Base-by-base conservation (phyloP, 176 grass and related monocot genomes). In the Leersia perrieri region DNA sequence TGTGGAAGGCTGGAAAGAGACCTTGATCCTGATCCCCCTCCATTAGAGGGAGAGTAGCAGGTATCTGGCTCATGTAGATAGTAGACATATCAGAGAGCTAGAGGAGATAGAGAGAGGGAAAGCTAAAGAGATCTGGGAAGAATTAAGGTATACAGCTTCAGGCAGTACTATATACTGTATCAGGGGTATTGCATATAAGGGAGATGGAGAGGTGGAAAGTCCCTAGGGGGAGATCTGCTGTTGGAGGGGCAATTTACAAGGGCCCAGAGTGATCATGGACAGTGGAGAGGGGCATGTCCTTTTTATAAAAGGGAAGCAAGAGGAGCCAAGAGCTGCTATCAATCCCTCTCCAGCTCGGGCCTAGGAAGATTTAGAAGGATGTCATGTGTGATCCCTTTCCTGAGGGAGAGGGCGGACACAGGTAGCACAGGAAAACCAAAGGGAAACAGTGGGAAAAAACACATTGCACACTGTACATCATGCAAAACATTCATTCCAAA, bases 21-120 rank as follows among this genome's bases (percentile, higher is more conserved):
- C 79, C 78, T 27, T 74, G 91, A 91, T 91, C 91, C 73, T 93
- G 90, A 75, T 85, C 77, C 80, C 91, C 91, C 76, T 97, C 86
- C 70, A 75, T 83, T 66, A 91, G 83, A 85, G 88, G 89, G 72
- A 97, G 67, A 83, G 81, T 87, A 82, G 81, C 85, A 82, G 85
- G 81, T 27, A 93, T 66, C 55, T 97, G 91, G 45, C 77, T 93
- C 91, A 97, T 93, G 86, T 89, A 93, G 88, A 89, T 81, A 58
- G 86, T 80, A 77, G 91, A 85, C 81, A 89, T 86, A 57, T 32
- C 61, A 73, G 60, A 75, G 40, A 63, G 25, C n/a, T n/a, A n/a
- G 53, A 29, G 49, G 66, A 44, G 32, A 86, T 23, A 75, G 45
- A 55, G 32, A n/a, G 14, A 28, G 23, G 57, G 34, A 34, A 15